Percentiles rank a stretch among this genome's conserved stretches.
These are phyloP conservation scores for Cyclotella kingstonii DNA, from an alignment of 108 stramenopile species.

Conservation along the genomic window DNA sequence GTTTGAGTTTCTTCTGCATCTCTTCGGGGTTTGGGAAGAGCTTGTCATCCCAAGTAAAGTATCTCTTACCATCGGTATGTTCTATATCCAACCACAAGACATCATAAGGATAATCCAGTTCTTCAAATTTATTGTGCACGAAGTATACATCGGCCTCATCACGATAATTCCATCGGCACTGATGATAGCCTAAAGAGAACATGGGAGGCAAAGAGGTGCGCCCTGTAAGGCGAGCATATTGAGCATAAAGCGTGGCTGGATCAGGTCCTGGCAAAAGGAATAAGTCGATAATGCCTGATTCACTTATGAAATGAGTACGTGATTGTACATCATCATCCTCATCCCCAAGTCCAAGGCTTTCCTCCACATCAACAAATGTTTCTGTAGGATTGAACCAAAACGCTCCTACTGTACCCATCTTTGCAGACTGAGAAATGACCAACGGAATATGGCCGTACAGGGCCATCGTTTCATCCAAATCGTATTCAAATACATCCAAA, in stretches of 20 bases:
- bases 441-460: constrained; percentile 96
- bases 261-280: constrained; percentile 85
- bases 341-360: constrained; percentile 14
- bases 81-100: constrained; percentile 99
- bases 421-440: constrained; percentile 67
- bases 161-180: constrained; percentile 99
- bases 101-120: constrained; percentile 98
- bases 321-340: constrained; percentile 34
- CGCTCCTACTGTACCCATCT: constrained; percentile 80
- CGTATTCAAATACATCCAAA: constrained; percentile 99
- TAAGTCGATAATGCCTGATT: constrained; percentile 86
- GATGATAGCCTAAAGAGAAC: constrained; percentile 98
- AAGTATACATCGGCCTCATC: constrained; percentile 94
- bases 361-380: constrained; percentile 95
- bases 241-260: constrained; percentile 72
- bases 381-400: constrained; percentile 99
- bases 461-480: constrained; percentile 97
- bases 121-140: constrained; percentile 93
- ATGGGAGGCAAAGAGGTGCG: constrained; percentile 87
- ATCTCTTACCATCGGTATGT: constrained; percentile 99
- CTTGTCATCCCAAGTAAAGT: constrained; percentile 98
- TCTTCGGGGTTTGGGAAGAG: constrained; percentile 89
- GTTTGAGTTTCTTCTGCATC: constrained; percentile 91
- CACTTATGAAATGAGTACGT: constrained; percentile 93
- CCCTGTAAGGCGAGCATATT: constrained; percentile 92